Percentiles rank a stretch among this genome's conserved stretches.
phyloP scores from a whole-genome alignment of 176 grass and related monocot species.

The Triticum timopheevii region DNA sequence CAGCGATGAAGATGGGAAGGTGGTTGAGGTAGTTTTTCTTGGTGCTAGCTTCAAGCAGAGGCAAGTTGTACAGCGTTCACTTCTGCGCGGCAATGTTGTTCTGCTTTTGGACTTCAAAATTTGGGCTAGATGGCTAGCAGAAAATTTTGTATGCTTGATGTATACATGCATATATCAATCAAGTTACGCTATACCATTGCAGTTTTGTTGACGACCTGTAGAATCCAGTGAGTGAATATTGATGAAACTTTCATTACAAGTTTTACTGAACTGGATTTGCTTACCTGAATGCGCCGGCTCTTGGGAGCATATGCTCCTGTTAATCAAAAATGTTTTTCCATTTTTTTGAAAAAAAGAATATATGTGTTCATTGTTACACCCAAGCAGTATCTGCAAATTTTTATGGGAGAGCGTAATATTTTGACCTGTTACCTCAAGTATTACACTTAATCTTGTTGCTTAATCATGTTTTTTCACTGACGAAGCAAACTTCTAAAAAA shows the following conservation, averaged over 20 bases:
- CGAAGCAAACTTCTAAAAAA: no score
- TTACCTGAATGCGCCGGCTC: not conserved
- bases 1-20: slow-evolving; percentile 67
- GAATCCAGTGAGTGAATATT: not conserved
- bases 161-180: not conserved
- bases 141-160: slow-evolving; percentile 19
- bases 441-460: no score
- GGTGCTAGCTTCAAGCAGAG: not conserved
- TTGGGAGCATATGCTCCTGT: no score
- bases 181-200: not conserved
- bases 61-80: slow-evolving; percentile 14
- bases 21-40: slow-evolving; percentile 53
- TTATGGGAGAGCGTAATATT: no score
- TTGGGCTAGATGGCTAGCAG: not conserved
- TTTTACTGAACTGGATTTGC: not conserved
- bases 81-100: not conserved
- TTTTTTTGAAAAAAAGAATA: no score
- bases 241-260: not conserved
- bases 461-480: no score
- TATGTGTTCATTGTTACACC: no score
- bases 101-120: no score
- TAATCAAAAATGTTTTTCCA: no score
- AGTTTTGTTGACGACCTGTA: not conserved
- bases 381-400: no score
- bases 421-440: no score